Percentiles rank a stretch among this genome's conserved stretches.
phyloP scores from a whole-genome alignment of 352 stramenopile species.

The Heterotrichella gracilis region DNA sequence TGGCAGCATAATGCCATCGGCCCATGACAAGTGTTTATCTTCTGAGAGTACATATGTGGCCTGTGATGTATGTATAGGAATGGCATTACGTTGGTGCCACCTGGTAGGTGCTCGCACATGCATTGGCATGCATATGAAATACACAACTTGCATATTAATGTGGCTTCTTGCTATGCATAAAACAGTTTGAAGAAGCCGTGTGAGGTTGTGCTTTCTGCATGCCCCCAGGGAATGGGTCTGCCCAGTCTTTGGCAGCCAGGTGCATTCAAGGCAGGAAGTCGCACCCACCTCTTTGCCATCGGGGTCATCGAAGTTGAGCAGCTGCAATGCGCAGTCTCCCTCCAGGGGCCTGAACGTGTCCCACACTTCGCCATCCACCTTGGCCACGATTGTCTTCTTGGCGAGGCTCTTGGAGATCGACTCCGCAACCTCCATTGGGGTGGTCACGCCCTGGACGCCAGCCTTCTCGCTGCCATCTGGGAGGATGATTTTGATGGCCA shows the following conservation, averaged over 20 bases:
- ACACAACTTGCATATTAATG: too few relatives aligned
- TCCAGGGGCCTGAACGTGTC: conserved; percentile 81
- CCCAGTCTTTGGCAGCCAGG: too few relatives aligned
- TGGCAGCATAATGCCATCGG: neutral
- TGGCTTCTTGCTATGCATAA: too few relatives aligned
- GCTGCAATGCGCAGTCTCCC: conserved; percentile 61
- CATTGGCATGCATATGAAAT: too few relatives aligned
- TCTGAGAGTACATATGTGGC: neutral
- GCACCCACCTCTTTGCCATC: conserved; percentile 38
- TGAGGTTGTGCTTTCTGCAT: too few relatives aligned
- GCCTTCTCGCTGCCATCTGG: conserved; percentile 67
- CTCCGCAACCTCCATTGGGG: conserved; percentile 69
- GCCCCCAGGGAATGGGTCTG: too few relatives aligned
- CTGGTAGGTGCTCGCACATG: too few relatives aligned
- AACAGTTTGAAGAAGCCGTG: too few relatives aligned
- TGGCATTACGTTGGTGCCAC: too few relatives aligned
- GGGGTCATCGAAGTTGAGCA: conserved; percentile 87
- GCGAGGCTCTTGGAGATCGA: conserved; percentile 68
- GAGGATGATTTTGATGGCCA: conserved; percentile 70
- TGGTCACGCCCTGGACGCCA: conserved; percentile 58
- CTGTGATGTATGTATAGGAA: neutral
- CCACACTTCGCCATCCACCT: conserved; percentile 50
- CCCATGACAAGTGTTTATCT: neutral
- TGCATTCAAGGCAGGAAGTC: conserved; percentile 9
- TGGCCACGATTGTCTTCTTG: conserved; percentile 53